Evolutionary conservation across 305 asterid genomes (phyloP), one percentile per base, ranked within the genome.

Genomic region (Caryopteris hybrid): DNA sequence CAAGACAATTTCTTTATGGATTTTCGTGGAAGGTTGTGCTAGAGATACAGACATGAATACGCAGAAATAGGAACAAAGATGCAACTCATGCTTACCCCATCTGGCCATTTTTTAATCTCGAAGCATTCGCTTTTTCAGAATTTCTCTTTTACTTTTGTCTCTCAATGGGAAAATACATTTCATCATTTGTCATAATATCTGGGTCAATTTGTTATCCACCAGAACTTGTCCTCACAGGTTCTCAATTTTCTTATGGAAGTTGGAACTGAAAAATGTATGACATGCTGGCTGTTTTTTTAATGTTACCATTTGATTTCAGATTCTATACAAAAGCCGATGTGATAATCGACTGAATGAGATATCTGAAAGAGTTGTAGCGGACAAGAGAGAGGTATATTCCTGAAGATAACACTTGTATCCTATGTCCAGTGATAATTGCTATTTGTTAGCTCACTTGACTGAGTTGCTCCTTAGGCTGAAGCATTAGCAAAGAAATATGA

Each of bases 261-360:
- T 46, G 55, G 22, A 55, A 66, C 2, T 68, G 36, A 66, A n/a
- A 34, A 57, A 45, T 45, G 64, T 68, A 57, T 63, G 69, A 53
- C 42, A 20, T 59, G 50, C 59, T 22, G 69, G 51, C 65, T 31
- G 6, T 18, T 36, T 60, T 64, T 39, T 69, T 80, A 55, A 76
- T 78, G 39, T 52, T 71, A 62, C 39, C 66, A 29, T 78, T 66
- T 78, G 69, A 13, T 79, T 54, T 69, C 82, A 93, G 99, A 80
- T 93, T 78, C 81, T 93, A 41, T 87, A 93, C 83, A 93, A 93
- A 86, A 93, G 97, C 72, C 90, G 95, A 74, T 93, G 97, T 36
- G 99, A 91, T 78, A 93, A 87, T 78, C 84, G 99, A 67, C 74
- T 93, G 72, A 93, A 93, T 55, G 99, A 90, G 90, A 88, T 93